These are phyloP conservation scores for Boletus subparvulus DNA, from an alignment of 768 basidiomycete genomes.

Conservation along the genomic window DNA sequence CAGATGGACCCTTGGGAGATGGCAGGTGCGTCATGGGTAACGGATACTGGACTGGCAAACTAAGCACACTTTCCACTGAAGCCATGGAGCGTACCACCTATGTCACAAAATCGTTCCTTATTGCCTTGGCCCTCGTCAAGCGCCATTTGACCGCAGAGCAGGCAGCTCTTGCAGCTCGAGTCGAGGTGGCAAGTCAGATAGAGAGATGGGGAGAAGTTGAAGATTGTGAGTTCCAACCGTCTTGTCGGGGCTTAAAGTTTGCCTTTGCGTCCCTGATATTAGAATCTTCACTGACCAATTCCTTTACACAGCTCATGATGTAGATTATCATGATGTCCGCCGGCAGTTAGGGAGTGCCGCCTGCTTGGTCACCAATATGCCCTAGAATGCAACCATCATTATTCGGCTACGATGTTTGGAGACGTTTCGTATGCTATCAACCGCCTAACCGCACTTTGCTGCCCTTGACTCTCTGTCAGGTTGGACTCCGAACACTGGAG, in stretches of 20 bases:
- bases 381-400: constrained; percentile 17
- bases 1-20: constrained; percentile 81
- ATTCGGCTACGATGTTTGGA: constrained; percentile 6
- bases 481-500: constrained; percentile 10
- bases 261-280: not conserved
- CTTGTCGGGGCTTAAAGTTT: constrained; percentile 6
- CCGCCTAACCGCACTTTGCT: constrained; percentile 4
- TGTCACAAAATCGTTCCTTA: constrained; percentile 86
- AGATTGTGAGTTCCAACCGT: constrained; percentile 70
- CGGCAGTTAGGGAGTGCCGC: constrained; percentile 81
- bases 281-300: constrained; percentile 12
- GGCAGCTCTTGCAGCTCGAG: constrained; percentile 81
- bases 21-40: constrained; percentile 60
- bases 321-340: constrained; percentile 93
- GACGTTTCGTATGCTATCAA: constrained; percentile 3
- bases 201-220: constrained; percentile 99
- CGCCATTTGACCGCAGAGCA: constrained; percentile 76
- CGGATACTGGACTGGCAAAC: not conserved
- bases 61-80: constrained; percentile 29
- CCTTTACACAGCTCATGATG: constrained; percentile 81
- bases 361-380: constrained; percentile 48
- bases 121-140: constrained; percentile 80
- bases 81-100: constrained; percentile 92
- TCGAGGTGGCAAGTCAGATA: constrained; percentile 95
- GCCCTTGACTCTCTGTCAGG: constrained; percentile 9